Percentiles rank a stretch among this genome's conserved stretches.
These are phyloP conservation scores for Elsinoe necatrix DNA, from an alignment of 2,329 filamentous ascomycete species.

Conservation along the genomic window DNA sequence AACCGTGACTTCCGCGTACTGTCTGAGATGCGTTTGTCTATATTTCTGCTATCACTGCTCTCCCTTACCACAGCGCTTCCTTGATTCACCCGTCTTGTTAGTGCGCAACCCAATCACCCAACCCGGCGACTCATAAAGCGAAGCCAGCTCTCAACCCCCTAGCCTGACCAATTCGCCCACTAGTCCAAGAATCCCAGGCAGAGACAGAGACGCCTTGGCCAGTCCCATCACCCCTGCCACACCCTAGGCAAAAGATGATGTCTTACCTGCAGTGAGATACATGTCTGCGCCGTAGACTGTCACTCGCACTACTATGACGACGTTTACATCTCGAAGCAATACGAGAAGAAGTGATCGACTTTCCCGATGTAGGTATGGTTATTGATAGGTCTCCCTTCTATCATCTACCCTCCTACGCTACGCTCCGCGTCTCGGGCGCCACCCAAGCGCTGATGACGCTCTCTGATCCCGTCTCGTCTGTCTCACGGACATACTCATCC, in stretches of 20 bases:
- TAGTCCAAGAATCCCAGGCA: not conserved
- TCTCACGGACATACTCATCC: conserved; percentile 5
- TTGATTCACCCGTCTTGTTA: not conserved
- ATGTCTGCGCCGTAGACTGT: no score
- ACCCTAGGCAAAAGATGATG: not conserved
- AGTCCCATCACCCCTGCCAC: not conserved
- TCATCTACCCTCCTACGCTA: not conserved
- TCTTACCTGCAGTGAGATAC: no score
- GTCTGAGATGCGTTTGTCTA: not conserved
- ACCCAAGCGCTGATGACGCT: conserved; percentile 1
- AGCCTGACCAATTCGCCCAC: not conserved
- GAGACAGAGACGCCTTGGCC: not conserved
- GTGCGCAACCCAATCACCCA: not conserved
- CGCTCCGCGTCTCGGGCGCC: not conserved
- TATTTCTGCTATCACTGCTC: not conserved
- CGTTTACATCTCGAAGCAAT: no score
- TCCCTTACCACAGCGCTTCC: not conserved
- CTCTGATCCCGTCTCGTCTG: conserved; percentile 3
- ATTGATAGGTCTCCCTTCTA: not conserved
- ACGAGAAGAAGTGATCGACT: no score
- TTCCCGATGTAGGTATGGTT: not conserved
- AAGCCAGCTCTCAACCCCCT: not conserved
- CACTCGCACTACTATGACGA: no score
- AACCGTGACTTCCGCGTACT: no score
- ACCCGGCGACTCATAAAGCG: no score